Percentiles rank a stretch among this genome's conserved stretches.
phyloP scores from a whole-genome alignment of 2,329 filamentous ascomycete genomes.

The Fusarium nisikadoi region DNA sequence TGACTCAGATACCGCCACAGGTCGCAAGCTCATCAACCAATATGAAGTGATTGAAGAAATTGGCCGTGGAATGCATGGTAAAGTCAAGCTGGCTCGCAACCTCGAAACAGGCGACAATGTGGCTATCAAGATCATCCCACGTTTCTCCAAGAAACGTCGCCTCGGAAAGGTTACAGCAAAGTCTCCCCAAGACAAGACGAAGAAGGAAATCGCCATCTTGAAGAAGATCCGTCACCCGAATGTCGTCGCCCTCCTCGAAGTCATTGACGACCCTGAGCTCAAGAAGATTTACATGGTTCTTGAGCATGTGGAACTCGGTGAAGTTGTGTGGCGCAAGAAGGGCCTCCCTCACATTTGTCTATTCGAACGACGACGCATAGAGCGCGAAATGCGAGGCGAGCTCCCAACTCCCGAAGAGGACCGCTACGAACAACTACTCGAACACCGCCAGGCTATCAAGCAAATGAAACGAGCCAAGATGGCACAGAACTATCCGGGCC shows the following conservation, averaged over 20 bases:
- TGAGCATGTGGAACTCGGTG: conserved; percentile 92
- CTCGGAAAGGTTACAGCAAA: conserved; percentile 81
- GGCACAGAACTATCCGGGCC: conserved; percentile 60
- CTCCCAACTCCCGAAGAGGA: conserved; percentile 69
- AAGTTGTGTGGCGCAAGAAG: conserved; percentile 93
- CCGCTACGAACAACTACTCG: conserved; percentile 67
- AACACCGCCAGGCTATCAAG: conserved; percentile 68
- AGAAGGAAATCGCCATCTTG: conserved; percentile 95
- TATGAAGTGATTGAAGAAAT: conserved; percentile 98
- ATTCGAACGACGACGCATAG: conserved; percentile 83
- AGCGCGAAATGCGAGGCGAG: conserved; percentile 74
- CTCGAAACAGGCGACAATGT: conserved; percentile 80
- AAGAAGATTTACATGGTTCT: conserved; percentile 99
- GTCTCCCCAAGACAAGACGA: conserved; percentile 80
- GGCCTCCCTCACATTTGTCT: conserved; percentile 84
- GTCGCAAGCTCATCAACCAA: conserved; percentile 96
- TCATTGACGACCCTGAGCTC: conserved; percentile 95
- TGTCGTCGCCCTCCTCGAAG: conserved; percentile 92
- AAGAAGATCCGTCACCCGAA: conserved; percentile 99
- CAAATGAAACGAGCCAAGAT: conserved; percentile 67
- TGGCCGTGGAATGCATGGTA: conserved; percentile 94
- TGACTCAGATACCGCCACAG: conserved; percentile 87
- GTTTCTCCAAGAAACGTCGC: conserved; percentile 91
- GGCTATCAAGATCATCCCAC: conserved; percentile 98
- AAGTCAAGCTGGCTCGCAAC: conserved; percentile 94